phyloP scores from a whole-genome alignment of 1,284 basidiomycete species.

The Boletellus sp. region DNA sequence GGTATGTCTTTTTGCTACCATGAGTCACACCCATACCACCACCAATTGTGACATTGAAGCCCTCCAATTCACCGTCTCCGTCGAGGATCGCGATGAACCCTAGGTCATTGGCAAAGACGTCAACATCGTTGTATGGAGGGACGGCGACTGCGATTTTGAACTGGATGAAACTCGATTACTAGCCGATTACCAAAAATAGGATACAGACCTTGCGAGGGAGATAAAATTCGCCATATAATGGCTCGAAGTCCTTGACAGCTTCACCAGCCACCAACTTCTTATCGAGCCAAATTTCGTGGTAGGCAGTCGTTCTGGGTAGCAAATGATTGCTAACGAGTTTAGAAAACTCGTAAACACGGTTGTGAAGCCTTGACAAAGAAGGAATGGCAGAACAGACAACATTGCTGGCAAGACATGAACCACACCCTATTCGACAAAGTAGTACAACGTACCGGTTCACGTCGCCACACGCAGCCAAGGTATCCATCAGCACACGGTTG shows the following conservation, averaged over 20 bases:
- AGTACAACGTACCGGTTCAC: conserved; percentile 74
- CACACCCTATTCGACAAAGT: neutral
- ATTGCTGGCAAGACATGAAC: conserved; percentile 52
- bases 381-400: conserved; percentile 94
- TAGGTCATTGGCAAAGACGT: conserved; percentile 94
- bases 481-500: conserved; percentile 90
- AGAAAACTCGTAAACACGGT: conserved; percentile 84
- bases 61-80: conserved; percentile 67
- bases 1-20: conserved; percentile 98
- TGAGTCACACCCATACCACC: conserved; percentile 99
- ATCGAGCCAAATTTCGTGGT: conserved; percentile 99
- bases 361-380: conserved; percentile 80
- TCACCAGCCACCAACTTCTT: conserved; percentile 92
- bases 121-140: conserved; percentile 95
- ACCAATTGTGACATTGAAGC: conserved; percentile 89
- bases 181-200: conserved; percentile 1
- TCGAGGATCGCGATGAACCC: conserved; percentile 93
- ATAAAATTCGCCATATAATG: conserved; percentile 96
- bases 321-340: conserved; percentile 84
- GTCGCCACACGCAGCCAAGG: conserved; percentile 97
- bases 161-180: conserved; percentile 38
- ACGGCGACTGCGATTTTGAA: conserved; percentile 98
- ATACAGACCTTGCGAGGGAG: conserved; percentile 79
- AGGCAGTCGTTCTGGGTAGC: conserved; percentile 88
- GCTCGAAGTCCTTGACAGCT: conserved; percentile 91